These are phyloP conservation scores for Clavispora fructus DNA, from an alignment of 805 yeast species.

Conservation along the genomic window DNA sequence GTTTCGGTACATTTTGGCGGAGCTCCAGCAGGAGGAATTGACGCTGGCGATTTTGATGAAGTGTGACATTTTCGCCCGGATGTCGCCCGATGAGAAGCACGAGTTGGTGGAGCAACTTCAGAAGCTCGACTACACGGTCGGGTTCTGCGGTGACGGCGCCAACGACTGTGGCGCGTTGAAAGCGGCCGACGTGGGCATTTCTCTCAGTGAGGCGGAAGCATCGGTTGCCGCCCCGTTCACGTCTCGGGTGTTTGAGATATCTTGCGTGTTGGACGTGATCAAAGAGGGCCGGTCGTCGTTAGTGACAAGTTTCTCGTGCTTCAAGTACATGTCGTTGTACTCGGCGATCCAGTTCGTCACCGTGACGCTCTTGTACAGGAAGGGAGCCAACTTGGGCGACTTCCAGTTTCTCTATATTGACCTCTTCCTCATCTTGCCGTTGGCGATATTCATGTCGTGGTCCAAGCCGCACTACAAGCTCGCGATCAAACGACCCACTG, in stretches of 20 bases:
- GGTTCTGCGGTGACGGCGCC: constrained; percentile 99
- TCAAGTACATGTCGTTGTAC: constrained; percentile 95
- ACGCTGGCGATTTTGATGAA: constrained; percentile 60
- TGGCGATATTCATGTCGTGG: constrained; percentile 98
- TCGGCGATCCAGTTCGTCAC: constrained; percentile 94
- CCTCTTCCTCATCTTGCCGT: constrained; percentile 81
- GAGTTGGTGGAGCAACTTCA: constrained; percentile 88
- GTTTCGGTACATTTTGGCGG: constrained; percentile 69
- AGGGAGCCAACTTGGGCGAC: constrained; percentile 93
- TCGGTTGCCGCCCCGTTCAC: constrained; percentile 99
- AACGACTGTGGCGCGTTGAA: constrained; percentile 98
- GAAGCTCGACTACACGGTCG: constrained; percentile 81
- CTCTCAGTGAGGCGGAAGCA: constrained; percentile 96
- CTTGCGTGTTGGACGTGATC: constrained; percentile 88
- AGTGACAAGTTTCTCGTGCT: constrained; percentile 93
- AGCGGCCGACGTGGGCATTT: constrained; percentile 96
- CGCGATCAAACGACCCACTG: constrained; percentile 79
- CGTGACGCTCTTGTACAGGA: constrained; percentile 75
- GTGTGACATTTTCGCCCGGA: constrained; percentile 82
- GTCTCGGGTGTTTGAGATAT: constrained; percentile 79
- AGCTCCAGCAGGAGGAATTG: constrained; percentile 34
- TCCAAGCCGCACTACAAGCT: constrained; percentile 66
- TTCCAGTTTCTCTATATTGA: constrained; percentile 95
- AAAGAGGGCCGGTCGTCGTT: constrained; percentile 92
- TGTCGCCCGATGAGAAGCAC: constrained; percentile 99